phyloP scores from a whole-genome alignment of 2,329 filamentous ascomycete genomes.

The Parascedosporium putredinis region DNA sequence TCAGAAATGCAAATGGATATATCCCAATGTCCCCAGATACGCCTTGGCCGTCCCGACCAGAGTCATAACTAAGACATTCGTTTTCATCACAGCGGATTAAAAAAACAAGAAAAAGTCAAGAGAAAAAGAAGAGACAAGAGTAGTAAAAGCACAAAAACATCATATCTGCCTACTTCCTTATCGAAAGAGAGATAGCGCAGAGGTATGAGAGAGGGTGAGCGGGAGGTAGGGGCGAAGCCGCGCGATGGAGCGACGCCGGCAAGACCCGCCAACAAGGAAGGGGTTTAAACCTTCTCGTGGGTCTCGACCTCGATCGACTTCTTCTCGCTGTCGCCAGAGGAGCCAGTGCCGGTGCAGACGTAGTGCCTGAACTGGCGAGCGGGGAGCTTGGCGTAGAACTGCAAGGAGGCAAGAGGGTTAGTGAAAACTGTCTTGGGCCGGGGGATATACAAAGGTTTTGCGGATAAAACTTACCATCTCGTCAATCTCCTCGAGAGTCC shows the following conservation, averaged over 20 bases:
- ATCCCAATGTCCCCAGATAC: slow-evolving; percentile 4
- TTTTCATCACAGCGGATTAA: neutral
- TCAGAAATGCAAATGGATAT: slow-evolving; percentile 3
- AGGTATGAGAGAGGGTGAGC: neutral
- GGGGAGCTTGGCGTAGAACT: slow-evolving; percentile 10
- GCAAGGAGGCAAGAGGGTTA: neutral
- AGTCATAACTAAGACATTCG: slow-evolving; percentile 4
- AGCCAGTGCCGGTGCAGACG: slow-evolving; percentile 1
- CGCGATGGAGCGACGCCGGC: too few species aligned
- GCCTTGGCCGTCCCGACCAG: slow-evolving; percentile 3
- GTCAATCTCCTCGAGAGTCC: slow-evolving; percentile 13
- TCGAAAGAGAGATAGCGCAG: neutral
- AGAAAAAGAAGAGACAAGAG: neutral
- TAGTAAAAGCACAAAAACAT: too few species aligned
- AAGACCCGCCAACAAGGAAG: too few species aligned
- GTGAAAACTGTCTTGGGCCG: neutral
- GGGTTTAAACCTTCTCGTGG: neutral
- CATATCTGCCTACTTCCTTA: too few species aligned
- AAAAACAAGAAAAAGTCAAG: neutral
- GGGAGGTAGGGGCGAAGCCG: neutral
- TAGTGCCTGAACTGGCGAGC: slow-evolving; percentile 8
- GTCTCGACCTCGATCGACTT: slow-evolving; percentile 1
- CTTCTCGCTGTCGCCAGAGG: neutral
- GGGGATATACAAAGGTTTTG: neutral
- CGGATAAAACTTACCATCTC: slow-evolving; percentile 11